Evolutionary conservation across 2,329 filamentous ascomycete genomes (phyloP), one percentile per base, ranked within the genome.

Genomic region (Pleochaeta shiraiana): DNA sequence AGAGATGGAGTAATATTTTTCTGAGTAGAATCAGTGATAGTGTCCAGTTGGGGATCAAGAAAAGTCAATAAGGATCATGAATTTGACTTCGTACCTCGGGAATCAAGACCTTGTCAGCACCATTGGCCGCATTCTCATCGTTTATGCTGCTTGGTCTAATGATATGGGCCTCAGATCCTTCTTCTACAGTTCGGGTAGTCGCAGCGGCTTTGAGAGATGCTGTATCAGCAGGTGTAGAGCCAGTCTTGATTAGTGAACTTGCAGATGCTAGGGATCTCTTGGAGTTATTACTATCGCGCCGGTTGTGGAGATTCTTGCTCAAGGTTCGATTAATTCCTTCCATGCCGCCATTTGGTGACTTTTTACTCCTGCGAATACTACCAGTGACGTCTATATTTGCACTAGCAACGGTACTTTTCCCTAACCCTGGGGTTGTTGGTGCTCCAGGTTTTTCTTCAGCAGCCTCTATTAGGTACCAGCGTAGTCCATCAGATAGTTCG

Each of bases 391-490:
- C 90, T 45, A 96, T 87, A 64, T 87, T 86, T 67, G 89, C 90
- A 45, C 88, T 86, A 14, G 90, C 90, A 19, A 96, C 91, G 0
- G 93, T 97, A 68, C 86, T 91, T 74, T 95, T 95, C 45, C 88
- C 89, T 64, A 95, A 81, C 0, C 92, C 91, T 0, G 93, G 92
- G 0, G 92, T 97, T n/a, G 87, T 86, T 0, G 93, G 93, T 50
- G 90, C 91, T 0, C 87, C 87, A 0, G 90, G 84, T 72, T 95
- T 96, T 74, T 98, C 93, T 75, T 98, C 93, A 1, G 83, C 81
- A 0, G 93, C 93, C 72, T 98, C 92, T 39, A 98, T 85, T 5
- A 98, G 81, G 74, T 96, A 97, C 93, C 93, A 98, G 37, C 92
- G 84, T 60, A 98, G 77, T 2, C 93, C 93, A 70, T 98, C 93